Evolutionary conservation across 2,329 filamentous ascomycete species (phyloP).

Genomic region (Coniochaeta sp.): DNA sequence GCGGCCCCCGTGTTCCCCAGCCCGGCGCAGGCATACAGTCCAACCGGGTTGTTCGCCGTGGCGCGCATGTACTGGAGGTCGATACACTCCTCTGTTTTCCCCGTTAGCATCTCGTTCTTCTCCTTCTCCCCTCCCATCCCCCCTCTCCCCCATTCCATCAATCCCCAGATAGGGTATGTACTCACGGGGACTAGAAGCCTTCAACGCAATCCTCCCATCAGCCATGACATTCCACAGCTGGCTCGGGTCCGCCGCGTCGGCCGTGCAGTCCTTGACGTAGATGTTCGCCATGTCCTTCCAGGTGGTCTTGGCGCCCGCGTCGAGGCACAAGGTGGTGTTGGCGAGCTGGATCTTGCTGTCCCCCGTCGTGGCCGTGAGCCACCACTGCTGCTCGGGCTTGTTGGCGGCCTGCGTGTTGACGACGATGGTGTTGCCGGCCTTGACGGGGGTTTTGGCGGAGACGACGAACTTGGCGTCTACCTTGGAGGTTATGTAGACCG

Average conservation of each 20-base stretch:
- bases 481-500: conserved; percentile 30
- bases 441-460: conserved; percentile 23
- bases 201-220: conserved; percentile 30
- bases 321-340: conserved; percentile 29
- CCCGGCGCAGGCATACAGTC: conserved; percentile 30
- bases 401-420: conserved; percentile 25
- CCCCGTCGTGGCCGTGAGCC: conserved; percentile 26
- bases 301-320: conserved; percentile 29
- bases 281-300: conserved; percentile 34
- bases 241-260: conserved; percentile 19
- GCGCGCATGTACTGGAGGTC: conserved; percentile 34
- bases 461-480: conserved; percentile 33
- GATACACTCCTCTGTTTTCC: conserved; percentile 28
- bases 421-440: conserved; percentile 25
- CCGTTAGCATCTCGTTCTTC: conserved; percentile 3
- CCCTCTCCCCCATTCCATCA: neutral
- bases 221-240: conserved; percentile 30
- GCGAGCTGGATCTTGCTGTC: conserved; percentile 28
- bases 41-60: conserved; percentile 32
- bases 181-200: conserved; percentile 26
- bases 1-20: conserved; percentile 29
- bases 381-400: conserved; percentile 33
- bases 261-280: conserved; percentile 23
- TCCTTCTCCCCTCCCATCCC: neutral
- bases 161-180: neutral